These are phyloP conservation scores for Aureobasidium vineae DNA, from an alignment of 2,329 filamentous ascomycete species.

Conservation along the genomic window DNA sequence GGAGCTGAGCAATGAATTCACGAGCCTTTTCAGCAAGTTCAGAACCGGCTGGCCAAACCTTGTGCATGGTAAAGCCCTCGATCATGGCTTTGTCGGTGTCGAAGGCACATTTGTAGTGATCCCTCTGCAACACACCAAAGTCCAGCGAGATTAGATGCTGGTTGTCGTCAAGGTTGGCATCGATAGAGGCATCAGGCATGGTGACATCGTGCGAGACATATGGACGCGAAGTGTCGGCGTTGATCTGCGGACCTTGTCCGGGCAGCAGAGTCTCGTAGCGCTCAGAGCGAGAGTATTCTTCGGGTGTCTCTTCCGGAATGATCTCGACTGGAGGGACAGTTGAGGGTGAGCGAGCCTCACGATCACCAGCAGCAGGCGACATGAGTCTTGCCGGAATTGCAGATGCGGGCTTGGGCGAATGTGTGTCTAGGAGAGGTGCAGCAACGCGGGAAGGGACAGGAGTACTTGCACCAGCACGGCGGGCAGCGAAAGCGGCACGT, in stretches of 20 bases:
- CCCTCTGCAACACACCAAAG: slow-evolving; percentile 36
- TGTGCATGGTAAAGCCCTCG: slow-evolving; percentile 30
- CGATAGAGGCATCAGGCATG: background rate
- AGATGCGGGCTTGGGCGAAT: slow-evolving; percentile 24
- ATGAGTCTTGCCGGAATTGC: slow-evolving; percentile 22
- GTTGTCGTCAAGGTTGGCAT: background rate
- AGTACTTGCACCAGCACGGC: background rate
- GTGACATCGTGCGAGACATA: background rate
- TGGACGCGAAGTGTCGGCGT: background rate
- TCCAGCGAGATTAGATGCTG: slow-evolving; percentile 35
- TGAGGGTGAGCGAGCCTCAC: slow-evolving; percentile 36
- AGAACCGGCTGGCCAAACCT: slow-evolving; percentile 24
- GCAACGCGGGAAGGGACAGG: background rate
- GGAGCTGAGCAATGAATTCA: slow-evolving; percentile 31
- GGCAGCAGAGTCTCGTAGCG: slow-evolving; percentile 39
- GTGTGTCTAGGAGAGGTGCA: background rate
- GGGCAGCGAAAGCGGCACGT: background rate
- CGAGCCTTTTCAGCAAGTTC: slow-evolving; percentile 10
- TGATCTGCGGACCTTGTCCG: slow-evolving; percentile 28
- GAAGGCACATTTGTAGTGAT: slow-evolving; percentile 35
- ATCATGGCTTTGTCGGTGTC: slow-evolving; percentile 32
- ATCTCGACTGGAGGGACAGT: slow-evolving; percentile 36
- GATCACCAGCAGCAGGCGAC: slow-evolving; percentile 15
- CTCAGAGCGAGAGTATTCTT: slow-evolving; percentile 39
- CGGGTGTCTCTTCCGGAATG: slow-evolving; percentile 32